These are phyloP conservation scores for Globisporangium megalacanthum DNA, from an alignment of 352 stramenopile genomes.

Conservation along the genomic window DNA sequence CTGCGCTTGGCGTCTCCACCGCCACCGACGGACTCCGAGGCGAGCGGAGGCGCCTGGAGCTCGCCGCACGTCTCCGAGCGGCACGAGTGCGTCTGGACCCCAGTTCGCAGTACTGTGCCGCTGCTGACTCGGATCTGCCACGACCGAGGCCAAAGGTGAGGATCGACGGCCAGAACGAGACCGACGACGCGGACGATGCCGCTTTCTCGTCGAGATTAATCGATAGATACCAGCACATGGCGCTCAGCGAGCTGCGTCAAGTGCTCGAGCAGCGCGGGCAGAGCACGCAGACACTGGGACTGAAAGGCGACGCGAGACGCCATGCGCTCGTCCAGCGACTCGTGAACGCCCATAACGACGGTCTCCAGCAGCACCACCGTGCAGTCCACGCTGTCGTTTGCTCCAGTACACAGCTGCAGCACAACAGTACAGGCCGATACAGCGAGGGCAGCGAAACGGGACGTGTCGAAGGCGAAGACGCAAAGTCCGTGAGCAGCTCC, in stretches of 20 bases:
- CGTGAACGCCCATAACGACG: constrained; percentile 14
- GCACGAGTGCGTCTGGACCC: constrained; percentile 1
- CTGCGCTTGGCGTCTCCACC: constrained; percentile 26
- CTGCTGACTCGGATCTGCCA: background rate
- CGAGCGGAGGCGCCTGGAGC: constrained; percentile 24
- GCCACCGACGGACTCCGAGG: constrained; percentile 27
- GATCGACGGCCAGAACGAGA: background rate
- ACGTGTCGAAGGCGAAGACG: constrained; percentile 12
- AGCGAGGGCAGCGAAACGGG: constrained; percentile 4
- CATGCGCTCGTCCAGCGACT: constrained; percentile 40
- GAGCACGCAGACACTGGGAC: constrained; percentile 32
- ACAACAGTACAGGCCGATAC: background rate
- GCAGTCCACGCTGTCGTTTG: background rate
- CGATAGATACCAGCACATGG: constrained; percentile 11
- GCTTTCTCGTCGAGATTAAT: background rate
- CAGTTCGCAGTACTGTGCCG: background rate
- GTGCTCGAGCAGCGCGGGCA: constrained; percentile 26
- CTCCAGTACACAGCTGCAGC: background rate
- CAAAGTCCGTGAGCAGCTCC: constrained; percentile 23
- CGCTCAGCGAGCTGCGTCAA: constrained; percentile 28
- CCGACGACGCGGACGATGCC: background rate
- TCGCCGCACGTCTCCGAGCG: constrained; percentile 21
- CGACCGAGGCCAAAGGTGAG: background rate
- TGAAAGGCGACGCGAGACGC: constrained; percentile 38
- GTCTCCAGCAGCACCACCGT: background rate